Conservation (phyloP, 75 land plant species). For the Pinus tabuliformis region DNA sequence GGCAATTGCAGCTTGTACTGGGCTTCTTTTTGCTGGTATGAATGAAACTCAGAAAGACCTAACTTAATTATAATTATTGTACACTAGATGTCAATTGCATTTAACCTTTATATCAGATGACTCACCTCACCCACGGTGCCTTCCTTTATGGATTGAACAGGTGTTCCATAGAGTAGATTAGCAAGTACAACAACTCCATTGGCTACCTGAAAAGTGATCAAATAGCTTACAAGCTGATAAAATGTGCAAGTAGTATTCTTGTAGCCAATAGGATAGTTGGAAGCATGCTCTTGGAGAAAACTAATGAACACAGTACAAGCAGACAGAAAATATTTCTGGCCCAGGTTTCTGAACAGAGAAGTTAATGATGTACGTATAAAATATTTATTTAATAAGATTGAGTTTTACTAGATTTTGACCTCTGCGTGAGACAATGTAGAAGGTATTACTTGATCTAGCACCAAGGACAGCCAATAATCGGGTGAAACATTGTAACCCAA, state of each 20-base stretch:
- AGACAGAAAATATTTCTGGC: not conserved
- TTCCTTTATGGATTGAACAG: conserved; percentile 2
- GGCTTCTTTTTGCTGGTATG: not conserved
- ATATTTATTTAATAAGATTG: not conserved
- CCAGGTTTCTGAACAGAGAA: not conserved
- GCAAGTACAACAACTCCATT: conserved; percentile 29
- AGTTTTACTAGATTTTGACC: conserved; percentile 9
- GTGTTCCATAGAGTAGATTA: conserved; percentile 21
- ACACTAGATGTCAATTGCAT: not conserved
- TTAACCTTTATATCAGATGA: not conserved
- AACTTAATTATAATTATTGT: not conserved
- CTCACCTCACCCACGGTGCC: not conserved
- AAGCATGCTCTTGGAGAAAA: not conserved
- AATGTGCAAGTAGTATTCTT: not conserved
- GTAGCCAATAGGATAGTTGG: not conserved
- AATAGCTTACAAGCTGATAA: not conserved
- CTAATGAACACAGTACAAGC: not conserved
- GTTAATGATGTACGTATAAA: not conserved
- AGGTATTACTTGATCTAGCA: conserved; percentile 17
- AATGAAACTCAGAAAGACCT: not conserved
- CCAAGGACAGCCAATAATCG: conserved; percentile 24
- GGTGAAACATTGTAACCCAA: conserved; percentile 24
- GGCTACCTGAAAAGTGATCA: conserved; percentile 24
- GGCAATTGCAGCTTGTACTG: too few relatives aligned
- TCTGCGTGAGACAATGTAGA: conserved; percentile 15